Conservation (phyloP, 108 stramenopile genomes). For the Aurantiochytrium sp. region DNA sequence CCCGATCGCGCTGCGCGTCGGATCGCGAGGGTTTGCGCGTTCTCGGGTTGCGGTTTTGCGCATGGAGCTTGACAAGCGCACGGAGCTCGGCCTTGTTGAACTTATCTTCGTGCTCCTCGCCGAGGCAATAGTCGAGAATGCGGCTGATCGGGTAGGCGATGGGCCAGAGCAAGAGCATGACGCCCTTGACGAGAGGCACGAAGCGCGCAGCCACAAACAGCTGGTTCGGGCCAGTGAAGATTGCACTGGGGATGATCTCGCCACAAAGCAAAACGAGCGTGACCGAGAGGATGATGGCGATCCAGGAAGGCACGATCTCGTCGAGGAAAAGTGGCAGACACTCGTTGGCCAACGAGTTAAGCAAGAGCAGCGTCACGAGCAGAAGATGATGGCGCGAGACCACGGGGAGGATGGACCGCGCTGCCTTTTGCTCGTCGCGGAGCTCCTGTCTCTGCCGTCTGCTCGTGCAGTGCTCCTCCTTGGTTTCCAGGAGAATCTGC, state of each 20-base stretch:
- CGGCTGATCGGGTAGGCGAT: constrained; percentile 78
- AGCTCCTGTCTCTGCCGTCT: background rate
- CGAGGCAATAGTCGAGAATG: constrained; percentile 62
- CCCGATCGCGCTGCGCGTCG: too few species aligned
- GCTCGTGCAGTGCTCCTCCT: constrained; percentile 15
- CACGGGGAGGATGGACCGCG: background rate
- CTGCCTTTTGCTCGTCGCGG: background rate
- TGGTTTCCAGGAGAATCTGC: constrained; percentile 1
- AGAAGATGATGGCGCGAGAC: constrained; percentile 65
- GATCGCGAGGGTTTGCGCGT: background rate
- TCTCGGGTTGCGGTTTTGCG: constrained; percentile 43
- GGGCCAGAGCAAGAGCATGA: constrained; percentile 67
- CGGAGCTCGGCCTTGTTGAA: constrained; percentile 52
- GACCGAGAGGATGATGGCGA: constrained; percentile 75
- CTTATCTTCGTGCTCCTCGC: constrained; percentile 29
- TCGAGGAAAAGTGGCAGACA: constrained; percentile 88
- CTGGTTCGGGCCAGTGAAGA: constrained; percentile 31
- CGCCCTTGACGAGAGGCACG: constrained; percentile 65
- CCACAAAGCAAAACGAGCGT: constrained; percentile 54
- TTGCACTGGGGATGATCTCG: background rate
- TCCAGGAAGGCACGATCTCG: constrained; percentile 63
- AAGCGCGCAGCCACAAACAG: constrained; percentile 26
- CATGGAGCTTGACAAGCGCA: constrained; percentile 68
- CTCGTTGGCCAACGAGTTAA: constrained; percentile 83
- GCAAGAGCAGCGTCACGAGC: constrained; percentile 81